Base-by-base conservation (phyloP, 2,329 filamentous ascomycete genomes). In the Delphinella strobiligena region DNA sequence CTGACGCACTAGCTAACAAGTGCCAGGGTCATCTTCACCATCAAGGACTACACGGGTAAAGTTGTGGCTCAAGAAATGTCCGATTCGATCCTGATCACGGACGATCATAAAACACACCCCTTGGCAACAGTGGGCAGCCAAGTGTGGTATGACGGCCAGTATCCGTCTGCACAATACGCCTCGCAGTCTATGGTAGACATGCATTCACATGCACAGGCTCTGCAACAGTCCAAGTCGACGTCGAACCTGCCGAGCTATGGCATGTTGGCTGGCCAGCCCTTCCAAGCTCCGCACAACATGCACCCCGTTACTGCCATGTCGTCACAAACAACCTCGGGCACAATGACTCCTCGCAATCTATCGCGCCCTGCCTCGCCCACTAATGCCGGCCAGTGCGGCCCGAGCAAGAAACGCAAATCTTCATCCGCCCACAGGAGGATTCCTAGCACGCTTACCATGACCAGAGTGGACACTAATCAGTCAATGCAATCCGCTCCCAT, bases 21-120 rank as follows among this genome's bases (percentile, higher is more conserved):
- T 18, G n/a, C 19, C 46, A 68, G 68, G 51, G 87, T 96, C 51
- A 93, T 98, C 47, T 93, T 96, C 61, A 96, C 89, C 1, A 71
- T 98, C 53, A 93, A 88, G 55, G 85, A 95, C 60, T 75, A 75
- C 54, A 66, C 76, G 47, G 82, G 80, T 51, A 77, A 78, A 33
- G 66, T 94, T 22, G 66, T 96, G 32, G 83, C 86, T 5, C 89
- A 98, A 61, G 77, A 79, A 38, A 80, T 94, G 48, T 86, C 85
- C 15, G 78, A 81, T 40, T 83, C 86, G 1, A 93, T 96, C 48
- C 89, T 95, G 74, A 95, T 96, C 47, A 96, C 91, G 1, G 89
- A 98, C 56, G 89, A 98, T 54, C 89, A 96, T 66, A 96, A 96
- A 65, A 94, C 86, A 5, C 82, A 85, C 51, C 55, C 55, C 38